Evolutionary conservation across 2,329 filamentous ascomycete genomes (phyloP).

Genomic region (Cryphonectria carpinicola): DNA sequence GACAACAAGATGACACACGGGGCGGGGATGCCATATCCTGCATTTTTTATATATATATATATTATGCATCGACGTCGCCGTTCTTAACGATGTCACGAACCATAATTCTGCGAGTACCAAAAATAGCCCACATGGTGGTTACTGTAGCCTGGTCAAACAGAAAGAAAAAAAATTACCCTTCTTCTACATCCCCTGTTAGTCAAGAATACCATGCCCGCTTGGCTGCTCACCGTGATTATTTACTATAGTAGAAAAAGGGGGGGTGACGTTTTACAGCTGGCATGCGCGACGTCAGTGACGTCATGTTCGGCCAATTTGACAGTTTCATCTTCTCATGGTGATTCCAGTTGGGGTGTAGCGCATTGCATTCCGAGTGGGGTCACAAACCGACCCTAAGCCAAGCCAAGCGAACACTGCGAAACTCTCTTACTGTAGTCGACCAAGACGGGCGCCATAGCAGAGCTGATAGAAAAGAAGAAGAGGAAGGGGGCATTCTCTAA

Average conservation of each 20-base stretch:
- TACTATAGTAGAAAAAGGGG: background rate
- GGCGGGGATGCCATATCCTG: background rate
- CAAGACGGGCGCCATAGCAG: background rate
- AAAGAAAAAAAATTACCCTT: background rate
- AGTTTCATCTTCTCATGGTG: conserved; percentile 1
- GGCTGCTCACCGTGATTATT: background rate
- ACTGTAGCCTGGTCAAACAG: background rate
- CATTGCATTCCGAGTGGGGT: conserved; percentile 14
- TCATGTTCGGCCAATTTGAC: conserved; percentile 3
- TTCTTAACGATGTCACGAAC: background rate
- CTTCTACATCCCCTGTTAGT: background rate
- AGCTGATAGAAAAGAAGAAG: background rate
- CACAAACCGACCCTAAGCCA: background rate
- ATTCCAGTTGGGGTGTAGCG: background rate
- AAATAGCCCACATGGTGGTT: background rate
- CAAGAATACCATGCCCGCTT: background rate
- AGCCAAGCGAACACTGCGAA: conserved; percentile 2
- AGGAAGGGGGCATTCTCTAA: background rate
- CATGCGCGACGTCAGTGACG: conserved; percentile 8
- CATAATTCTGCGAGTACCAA: background rate
- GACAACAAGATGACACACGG: background rate
- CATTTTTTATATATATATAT: too few species aligned
- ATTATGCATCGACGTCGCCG: background rate
- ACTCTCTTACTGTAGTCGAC: background rate
- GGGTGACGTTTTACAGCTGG: background rate